Evolutionary conservation across 176 grass and related monocot genomes (phyloP).

Genomic region (Miscanthus lutarioriparius): DNA sequence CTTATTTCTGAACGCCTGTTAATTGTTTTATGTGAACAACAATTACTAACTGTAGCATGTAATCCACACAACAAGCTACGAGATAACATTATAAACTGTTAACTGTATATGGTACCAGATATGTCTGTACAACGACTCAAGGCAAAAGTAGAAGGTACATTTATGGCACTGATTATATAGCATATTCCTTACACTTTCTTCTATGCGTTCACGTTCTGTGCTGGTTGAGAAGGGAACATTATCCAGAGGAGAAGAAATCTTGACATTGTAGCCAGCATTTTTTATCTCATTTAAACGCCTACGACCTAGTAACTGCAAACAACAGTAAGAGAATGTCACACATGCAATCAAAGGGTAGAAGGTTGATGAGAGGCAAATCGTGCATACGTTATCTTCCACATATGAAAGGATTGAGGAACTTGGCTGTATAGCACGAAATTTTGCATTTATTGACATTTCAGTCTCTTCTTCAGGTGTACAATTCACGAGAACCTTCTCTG

Average conservation of each 20-base stretch:
- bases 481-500: slow-evolving; percentile 52
- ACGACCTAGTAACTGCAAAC: slow-evolving; percentile 76
- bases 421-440: slow-evolving; percentile 85
- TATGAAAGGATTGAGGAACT: slow-evolving; percentile 74
- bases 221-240: slow-evolving; percentile 79
- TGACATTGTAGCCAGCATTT: slow-evolving; percentile 86
- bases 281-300: slow-evolving; percentile 85
- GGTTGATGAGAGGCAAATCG: neutral
- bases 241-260: slow-evolving; percentile 85
- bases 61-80: neutral
- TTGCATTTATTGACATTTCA: slow-evolving; percentile 91
- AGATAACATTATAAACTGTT: neutral
- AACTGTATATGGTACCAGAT: neutral
- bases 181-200: slow-evolving; percentile 68
- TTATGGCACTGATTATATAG: slow-evolving; percentile 25
- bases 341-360: neutral
- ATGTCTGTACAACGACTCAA: neutral
- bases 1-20: slow-evolving; percentile 90
- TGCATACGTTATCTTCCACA: slow-evolving; percentile 90
- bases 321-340: slow-evolving; percentile 9
- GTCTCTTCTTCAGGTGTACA: slow-evolving; percentile 45
- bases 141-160: slow-evolving; percentile 26
- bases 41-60: neutral
- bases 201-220: slow-evolving; percentile 77
- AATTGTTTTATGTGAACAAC: slow-evolving; percentile 7